Evolutionary conservation across 495 filamentous ascomycete genomes (phyloP).

Genomic region (Elaphomyces granulatus): DNA sequence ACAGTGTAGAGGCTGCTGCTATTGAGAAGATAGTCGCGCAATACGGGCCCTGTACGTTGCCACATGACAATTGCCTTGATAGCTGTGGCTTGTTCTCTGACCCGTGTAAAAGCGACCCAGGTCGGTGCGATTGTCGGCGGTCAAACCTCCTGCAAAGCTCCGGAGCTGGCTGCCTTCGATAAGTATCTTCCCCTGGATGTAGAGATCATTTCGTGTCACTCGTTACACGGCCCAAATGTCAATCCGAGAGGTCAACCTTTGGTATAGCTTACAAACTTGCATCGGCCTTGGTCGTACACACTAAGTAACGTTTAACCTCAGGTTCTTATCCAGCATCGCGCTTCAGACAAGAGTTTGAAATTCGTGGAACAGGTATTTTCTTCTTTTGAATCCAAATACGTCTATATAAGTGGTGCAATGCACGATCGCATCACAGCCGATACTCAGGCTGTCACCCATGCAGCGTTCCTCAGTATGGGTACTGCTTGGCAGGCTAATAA

Average conservation of each 20-base stretch:
- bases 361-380: slow-evolving; percentile 69
- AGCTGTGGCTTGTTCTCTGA: slow-evolving; percentile 15
- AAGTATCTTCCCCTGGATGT: slow-evolving; percentile 75
- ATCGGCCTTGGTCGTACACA: not conserved
- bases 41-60: slow-evolving; percentile 77
- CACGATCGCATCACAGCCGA: slow-evolving; percentile 97
- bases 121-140: slow-evolving; percentile 87
- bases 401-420: slow-evolving; percentile 69
- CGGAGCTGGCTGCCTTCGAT: slow-evolving; percentile 89
- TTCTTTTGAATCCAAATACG: slow-evolving; percentile 68
- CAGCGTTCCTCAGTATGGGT: slow-evolving; percentile 93
- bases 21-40: slow-evolving; percentile 72
- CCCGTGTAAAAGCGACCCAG: slow-evolving; percentile 59
- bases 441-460: slow-evolving; percentile 95
- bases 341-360: slow-evolving; percentile 56
- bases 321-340: slow-evolving; percentile 85
- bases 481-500: slow-evolving; percentile 86
- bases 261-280: slow-evolving; percentile 32
- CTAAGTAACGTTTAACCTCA: slow-evolving; percentile 12
- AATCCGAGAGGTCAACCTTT: slow-evolving; percentile 78
- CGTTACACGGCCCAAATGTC: slow-evolving; percentile 84
- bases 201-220: slow-evolving; percentile 92
- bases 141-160: slow-evolving; percentile 96
- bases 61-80: slow-evolving; percentile 8
- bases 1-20: slow-evolving; percentile 86